Evolutionary conservation across 2,329 filamentous ascomycete genomes (phyloP).

Genomic region (Ceratocystiopsis sp.): DNA sequence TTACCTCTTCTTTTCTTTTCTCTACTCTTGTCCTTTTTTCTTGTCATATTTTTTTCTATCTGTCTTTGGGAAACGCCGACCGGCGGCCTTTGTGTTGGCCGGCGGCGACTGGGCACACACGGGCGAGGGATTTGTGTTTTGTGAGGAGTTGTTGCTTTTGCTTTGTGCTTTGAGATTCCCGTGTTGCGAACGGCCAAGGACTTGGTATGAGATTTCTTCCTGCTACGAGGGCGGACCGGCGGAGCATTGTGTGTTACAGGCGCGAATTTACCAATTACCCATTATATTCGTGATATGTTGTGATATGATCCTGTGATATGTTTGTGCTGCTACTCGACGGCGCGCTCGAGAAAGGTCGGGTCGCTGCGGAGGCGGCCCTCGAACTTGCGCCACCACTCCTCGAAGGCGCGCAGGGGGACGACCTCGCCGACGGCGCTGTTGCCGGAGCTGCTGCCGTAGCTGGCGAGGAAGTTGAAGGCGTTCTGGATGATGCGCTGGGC

Average conservation of each 20-base stretch:
- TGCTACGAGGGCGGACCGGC: too few species aligned
- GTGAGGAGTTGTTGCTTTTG: constrained; percentile 9
- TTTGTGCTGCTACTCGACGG: constrained; percentile 1
- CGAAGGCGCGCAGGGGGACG: constrained; percentile 84
- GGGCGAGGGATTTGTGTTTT: constrained; percentile 2
- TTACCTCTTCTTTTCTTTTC: not conserved
- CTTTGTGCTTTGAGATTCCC: constrained; percentile 6
- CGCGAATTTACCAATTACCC: too few species aligned
- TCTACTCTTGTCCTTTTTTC: constrained; percentile 1
- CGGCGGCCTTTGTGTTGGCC: not conserved
- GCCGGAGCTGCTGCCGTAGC: constrained; percentile 49
- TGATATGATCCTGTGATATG: too few species aligned
- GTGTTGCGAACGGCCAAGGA: constrained; percentile 5
- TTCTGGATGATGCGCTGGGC: constrained; percentile 92
- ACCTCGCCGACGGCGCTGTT: constrained; percentile 51
- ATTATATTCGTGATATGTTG: too few species aligned
- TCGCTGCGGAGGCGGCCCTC: constrained; percentile 73
- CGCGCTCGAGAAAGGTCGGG: constrained; percentile 70
- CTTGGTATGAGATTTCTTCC: too few species aligned
- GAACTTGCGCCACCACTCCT: constrained; percentile 97
- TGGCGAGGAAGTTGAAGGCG: constrained; percentile 88
- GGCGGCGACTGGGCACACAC: constrained; percentile 5
- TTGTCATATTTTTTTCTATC: not conserved
- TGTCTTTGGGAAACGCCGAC: constrained; percentile 2
- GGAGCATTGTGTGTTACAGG: too few species aligned